Conservation (phyloP, 257 asterid genomes). For the Datura wrightii region DNA sequence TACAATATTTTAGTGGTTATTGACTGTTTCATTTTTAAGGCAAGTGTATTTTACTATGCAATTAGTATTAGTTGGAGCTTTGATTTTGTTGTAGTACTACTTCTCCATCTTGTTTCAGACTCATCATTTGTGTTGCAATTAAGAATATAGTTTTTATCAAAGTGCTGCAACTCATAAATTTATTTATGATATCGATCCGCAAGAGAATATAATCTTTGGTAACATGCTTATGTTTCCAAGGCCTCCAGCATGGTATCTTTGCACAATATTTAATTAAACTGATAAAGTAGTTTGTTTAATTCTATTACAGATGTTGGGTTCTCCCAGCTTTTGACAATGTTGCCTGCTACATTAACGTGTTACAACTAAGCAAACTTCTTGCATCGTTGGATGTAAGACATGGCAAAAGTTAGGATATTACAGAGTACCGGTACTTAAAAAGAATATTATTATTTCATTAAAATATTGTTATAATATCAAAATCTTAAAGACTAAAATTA, state of each 20-base stretch:
- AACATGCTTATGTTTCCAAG: constrained; percentile 24
- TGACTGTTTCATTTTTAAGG: background rate
- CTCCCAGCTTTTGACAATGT: background rate
- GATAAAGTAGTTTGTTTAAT: background rate
- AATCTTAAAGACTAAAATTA: too few species aligned
- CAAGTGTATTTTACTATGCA: background rate
- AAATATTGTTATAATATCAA: too few species aligned
- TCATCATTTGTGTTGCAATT: background rate
- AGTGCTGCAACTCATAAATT: background rate
- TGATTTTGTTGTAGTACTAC: background rate
- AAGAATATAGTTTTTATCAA: too few species aligned
- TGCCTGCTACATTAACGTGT: background rate
- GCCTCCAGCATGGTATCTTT: constrained; percentile 21
- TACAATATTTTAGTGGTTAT: constrained; percentile 18
- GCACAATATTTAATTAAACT: constrained; percentile 7
- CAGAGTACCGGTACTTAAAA: background rate
- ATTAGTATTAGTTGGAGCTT: background rate
- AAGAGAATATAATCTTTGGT: constrained; percentile 22
- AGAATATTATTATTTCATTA: too few species aligned
- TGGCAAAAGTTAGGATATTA: background rate
- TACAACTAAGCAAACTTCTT: background rate
- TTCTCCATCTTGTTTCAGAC: background rate
- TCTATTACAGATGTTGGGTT: background rate
- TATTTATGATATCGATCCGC: background rate
- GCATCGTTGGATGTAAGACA: background rate